phyloP scores from a whole-genome alignment of 768 basidiomycete genomes.

The Termitomyces bulborhizus region DNA sequence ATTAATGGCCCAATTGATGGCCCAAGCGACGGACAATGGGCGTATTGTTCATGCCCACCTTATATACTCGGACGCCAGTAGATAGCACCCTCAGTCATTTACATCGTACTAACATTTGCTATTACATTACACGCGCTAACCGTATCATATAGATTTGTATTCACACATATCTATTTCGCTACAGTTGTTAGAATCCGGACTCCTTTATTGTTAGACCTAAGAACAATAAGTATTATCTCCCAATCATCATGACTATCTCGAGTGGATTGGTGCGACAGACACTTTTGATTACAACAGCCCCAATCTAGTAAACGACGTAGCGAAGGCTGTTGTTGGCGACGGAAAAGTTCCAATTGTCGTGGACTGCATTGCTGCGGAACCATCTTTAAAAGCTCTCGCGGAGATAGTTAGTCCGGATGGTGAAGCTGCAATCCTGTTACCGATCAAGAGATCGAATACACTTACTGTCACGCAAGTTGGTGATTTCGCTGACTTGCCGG shows the following conservation, averaged over 20 bases:
- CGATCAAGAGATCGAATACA: conserved; percentile 38
- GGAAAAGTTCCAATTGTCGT: conserved; percentile 23
- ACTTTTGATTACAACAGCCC: conserved; percentile 29
- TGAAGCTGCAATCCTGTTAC: conserved; percentile 36
- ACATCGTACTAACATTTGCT: too few species aligned
- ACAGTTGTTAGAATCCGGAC: too few species aligned
- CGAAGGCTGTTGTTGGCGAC: conserved; percentile 19
- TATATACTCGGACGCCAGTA: too few species aligned
- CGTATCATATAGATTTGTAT: too few species aligned
- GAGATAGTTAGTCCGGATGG: conserved; percentile 31
- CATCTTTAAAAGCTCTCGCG: conserved; percentile 30
- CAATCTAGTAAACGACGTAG: conserved; percentile 22
- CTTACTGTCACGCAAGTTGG: conserved; percentile 24
- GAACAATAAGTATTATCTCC: too few species aligned
- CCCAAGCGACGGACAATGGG: too few species aligned
- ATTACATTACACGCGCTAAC: too few species aligned
- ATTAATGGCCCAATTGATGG: too few species aligned
- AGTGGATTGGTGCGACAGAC: conserved; percentile 27
- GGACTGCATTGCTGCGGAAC: conserved; percentile 27
- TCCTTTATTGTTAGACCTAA: too few species aligned
- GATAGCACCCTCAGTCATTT: too few species aligned
- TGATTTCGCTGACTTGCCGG: conserved; percentile 27
- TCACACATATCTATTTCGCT: too few species aligned
- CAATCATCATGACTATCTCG: conserved; percentile 16
- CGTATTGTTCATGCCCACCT: too few species aligned